Conservation (phyloP, 2,329 filamentous ascomycete species). For the Cytospora piceicola region DNA sequence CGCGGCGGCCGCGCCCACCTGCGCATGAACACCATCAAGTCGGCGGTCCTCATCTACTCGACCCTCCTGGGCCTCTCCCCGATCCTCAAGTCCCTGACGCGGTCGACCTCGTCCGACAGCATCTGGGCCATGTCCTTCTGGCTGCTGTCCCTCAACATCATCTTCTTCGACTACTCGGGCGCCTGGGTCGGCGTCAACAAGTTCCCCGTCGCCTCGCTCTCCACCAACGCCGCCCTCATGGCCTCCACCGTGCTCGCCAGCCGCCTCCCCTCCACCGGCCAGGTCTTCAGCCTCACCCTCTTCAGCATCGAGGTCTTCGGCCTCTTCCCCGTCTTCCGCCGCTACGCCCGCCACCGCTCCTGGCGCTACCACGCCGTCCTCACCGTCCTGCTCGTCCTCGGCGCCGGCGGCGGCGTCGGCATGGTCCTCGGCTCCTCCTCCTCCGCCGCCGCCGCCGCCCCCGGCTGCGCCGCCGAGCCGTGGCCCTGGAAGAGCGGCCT, state of each 20-base stretch:
- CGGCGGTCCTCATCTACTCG: conserved; percentile 89
- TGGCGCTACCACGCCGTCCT: conserved; percentile 80
- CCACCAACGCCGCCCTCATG: conserved; percentile 96
- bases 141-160: conserved; percentile 92
- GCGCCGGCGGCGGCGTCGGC: conserved; percentile 78
- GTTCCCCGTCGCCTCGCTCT: conserved; percentile 72
- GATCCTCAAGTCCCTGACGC: conserved; percentile 94
- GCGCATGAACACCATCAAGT: conserved; percentile 82
- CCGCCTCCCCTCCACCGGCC: conserved; percentile 83
- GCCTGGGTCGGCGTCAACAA: conserved; percentile 58
- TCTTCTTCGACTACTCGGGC: conserved; percentile 95
- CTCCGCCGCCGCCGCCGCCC: conserved; percentile 32
- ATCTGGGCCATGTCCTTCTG: conserved; percentile 98
- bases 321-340: conserved; percentile 94
- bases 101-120: conserved; percentile 87
- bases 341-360: conserved; percentile 79
- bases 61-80: conserved; percentile 89
- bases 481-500: conserved; percentile 61
- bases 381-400: conserved; percentile 75
- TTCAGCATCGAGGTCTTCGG: conserved; percentile 98
- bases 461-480: conserved; percentile 39
- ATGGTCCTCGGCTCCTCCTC: conserved; percentile 54
- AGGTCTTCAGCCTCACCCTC: conserved; percentile 92
- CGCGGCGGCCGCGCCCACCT: conserved; percentile 50
- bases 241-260: conserved; percentile 92